Percentiles rank a stretch among this genome's conserved stretches.
These are phyloP conservation scores for Cinnamomum micranthum DNA, from an alignment of 164 flowering plant genomes.

Conservation along the genomic window DNA sequence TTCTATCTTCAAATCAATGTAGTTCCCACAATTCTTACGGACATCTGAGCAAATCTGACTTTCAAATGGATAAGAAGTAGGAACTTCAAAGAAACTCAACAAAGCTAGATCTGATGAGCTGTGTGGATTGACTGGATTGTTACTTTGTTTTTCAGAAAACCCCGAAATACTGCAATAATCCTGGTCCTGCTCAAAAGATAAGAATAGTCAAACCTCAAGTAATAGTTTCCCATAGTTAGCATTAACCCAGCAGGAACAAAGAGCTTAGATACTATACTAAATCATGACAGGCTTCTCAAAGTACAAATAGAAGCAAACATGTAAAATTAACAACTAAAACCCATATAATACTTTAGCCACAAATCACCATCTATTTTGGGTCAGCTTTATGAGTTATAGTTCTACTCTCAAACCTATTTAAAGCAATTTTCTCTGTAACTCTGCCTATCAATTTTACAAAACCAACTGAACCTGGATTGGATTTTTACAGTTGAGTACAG, in stretches of 20 bases:
- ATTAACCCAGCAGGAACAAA: not conserved
- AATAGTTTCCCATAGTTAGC: not conserved
- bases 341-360: no score
- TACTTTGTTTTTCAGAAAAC: conserved; percentile 31
- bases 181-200: conserved; percentile 28
- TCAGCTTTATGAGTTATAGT: no score
- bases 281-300: no score
- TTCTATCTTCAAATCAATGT: conserved; percentile 30
- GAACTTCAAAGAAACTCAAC: conserved; percentile 35
- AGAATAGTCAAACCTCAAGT: not conserved
- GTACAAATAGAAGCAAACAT: not conserved
- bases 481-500: no score
- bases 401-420: no score
- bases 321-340: not conserved
- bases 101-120: conserved; percentile 29
- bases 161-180: conserved; percentile 38
- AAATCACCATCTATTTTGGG: no score
- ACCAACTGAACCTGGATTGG: no score
- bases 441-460: no score
- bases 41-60: conserved; percentile 28
- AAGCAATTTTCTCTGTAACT: no score
- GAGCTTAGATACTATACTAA: no score
- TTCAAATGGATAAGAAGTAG: conserved; percentile 29
- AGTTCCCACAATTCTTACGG: conserved; percentile 30
- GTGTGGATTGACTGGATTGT: conserved; percentile 14